Percentiles rank a stretch among this genome's conserved stretches.
These are phyloP conservation scores for Pseudocercospora vitis DNA, from an alignment of 2,329 filamentous ascomycete species.

Conservation along the genomic window DNA sequence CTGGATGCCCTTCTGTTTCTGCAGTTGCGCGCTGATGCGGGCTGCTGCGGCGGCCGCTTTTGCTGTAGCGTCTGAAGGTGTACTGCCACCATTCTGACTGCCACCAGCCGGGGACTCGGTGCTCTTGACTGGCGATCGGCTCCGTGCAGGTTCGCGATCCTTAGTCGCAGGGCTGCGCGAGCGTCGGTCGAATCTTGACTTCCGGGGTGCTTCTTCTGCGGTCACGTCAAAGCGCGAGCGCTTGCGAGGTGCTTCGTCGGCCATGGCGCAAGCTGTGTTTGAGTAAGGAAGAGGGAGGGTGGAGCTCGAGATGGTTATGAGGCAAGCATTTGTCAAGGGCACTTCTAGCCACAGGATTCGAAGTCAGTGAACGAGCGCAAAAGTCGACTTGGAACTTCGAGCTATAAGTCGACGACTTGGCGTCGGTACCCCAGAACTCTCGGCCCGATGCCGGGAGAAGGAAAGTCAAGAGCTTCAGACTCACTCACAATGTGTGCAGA, in stretches of 20 bases:
- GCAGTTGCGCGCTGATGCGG: slow-evolving; percentile 50
- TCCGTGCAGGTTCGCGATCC: slow-evolving; percentile 66
- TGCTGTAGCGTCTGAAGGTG: slow-evolving; percentile 42
- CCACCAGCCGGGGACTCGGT: slow-evolving; percentile 53
- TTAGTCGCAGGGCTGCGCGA: slow-evolving; percentile 63
- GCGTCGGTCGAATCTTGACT: slow-evolving; percentile 85
- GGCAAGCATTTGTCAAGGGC: background rate
- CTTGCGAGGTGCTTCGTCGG: slow-evolving; percentile 73
- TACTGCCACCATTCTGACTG: slow-evolving; percentile 24
- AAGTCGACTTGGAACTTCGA: no score
- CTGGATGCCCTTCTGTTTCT: slow-evolving; percentile 77
- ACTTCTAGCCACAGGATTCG: no score
- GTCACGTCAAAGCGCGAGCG: slow-evolving; percentile 80
- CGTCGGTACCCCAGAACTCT: no score
- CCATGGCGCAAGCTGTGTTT: slow-evolving; percentile 54
- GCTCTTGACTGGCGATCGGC: slow-evolving; percentile 70
- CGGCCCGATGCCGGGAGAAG: background rate
- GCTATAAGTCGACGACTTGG: no score
- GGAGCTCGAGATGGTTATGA: background rate
- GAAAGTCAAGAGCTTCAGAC: no score
- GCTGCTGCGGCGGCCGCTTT: slow-evolving; percentile 78
- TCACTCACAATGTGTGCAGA: no score
- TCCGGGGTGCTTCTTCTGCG: slow-evolving; percentile 70
- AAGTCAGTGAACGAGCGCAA: background rate
- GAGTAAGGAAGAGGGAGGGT: background rate